These are phyloP conservation scores for Mantamonas sphyraenae DNA, from an alignment of 78 protist species.

Conservation along the genomic window DNA sequence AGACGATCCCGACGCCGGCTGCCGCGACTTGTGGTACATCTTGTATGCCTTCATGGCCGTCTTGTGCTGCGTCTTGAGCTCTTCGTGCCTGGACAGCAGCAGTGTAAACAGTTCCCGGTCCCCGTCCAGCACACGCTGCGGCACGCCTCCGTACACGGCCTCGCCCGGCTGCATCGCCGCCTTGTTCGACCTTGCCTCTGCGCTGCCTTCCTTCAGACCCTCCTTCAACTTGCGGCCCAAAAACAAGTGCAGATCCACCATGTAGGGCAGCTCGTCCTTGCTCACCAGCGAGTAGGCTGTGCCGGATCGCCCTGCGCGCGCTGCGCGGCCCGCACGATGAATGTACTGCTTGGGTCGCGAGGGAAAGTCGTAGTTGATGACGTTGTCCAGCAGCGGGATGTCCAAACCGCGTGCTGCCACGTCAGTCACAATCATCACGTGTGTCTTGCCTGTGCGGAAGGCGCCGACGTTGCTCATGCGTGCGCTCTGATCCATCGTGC, in stretches of 20 bases:
- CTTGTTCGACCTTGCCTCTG: not conserved
- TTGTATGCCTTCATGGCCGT: slow-evolving; percentile 51
- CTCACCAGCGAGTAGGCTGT: slow-evolving; percentile 76
- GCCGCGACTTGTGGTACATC: slow-evolving; percentile 54
- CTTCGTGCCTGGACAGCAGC: not conserved
- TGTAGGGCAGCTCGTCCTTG: slow-evolving; percentile 85
- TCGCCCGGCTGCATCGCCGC: not conserved
- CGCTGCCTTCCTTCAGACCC: slow-evolving; percentile 1
- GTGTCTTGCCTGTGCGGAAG: slow-evolving; percentile 44
- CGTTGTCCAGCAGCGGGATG: slow-evolving; percentile 95
- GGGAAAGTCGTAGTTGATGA: slow-evolving; percentile 97
- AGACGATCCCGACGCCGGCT: slow-evolving; percentile 54
- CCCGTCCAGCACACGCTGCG: not conserved
- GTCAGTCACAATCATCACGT: slow-evolving; percentile 92
- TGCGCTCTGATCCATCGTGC: slow-evolving; percentile 74
- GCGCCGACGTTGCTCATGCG: slow-evolving; percentile 71
- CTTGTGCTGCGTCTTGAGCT: slow-evolving; percentile 18
- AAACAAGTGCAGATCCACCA: slow-evolving; percentile 73
- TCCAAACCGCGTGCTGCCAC: slow-evolving; percentile 99
- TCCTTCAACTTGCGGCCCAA: slow-evolving; percentile 40
- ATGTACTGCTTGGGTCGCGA: slow-evolving; percentile 92
- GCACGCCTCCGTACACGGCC: not conserved
- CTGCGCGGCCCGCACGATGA: slow-evolving; percentile 98
- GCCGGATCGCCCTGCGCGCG: slow-evolving; percentile 96
- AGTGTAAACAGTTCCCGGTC: not conserved